Base-by-base conservation (phyloP, 805 yeast genomes). In the Kurtzmaniella cleridarum region DNA sequence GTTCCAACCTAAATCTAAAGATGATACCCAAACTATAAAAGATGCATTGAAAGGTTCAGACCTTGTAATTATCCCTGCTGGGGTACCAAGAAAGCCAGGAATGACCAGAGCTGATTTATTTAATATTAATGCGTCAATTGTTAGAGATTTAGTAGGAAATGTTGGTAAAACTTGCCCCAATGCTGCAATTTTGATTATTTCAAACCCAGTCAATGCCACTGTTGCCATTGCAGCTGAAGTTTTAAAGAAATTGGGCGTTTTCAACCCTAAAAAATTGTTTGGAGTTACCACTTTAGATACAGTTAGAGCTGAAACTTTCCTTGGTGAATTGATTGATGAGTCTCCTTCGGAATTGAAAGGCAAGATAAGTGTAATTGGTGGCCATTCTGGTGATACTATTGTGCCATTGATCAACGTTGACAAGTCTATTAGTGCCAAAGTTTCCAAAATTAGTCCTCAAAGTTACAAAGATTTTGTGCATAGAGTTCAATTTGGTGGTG, bases 401-500 rank as follows among this genome's bases (percentile, higher is more conserved):
- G 68, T 68, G 12, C 74, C 74, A 7, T 63, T 68, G 38, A 46
- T 68, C 14, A 55, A 68, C 38, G 73, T 73, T 11, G 73, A 73
- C 28, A 73, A 67, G 45, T 66, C 73, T 1, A 71, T 73, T 29
- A 72, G 66, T 47, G 66, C 73, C 26, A 68, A 68, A 37, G 68
- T 68, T n/a, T 72, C 73, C 9, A 64, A 68, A 38, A 48, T 53
- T 17, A 38, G 41, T 31, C 30, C 41, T 17, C 27, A 32, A 29
- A 33, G 29, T 33, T 36, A 56, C 41, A 48, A 55, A 11, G 50
- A 51, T 27, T 66, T 69, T 50, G 51, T 68, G 41, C 55, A 65
- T 53, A 56, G 75, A 46, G 75, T 69, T 29, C 75, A 68, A 50
- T 69, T 61, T 45, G 95, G 95, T 45, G 98, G 98, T 59, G 98